Conservation (phyloP, 2,329 filamentous ascomycete species). For the Paraphaeosphaeria minitans region DNA sequence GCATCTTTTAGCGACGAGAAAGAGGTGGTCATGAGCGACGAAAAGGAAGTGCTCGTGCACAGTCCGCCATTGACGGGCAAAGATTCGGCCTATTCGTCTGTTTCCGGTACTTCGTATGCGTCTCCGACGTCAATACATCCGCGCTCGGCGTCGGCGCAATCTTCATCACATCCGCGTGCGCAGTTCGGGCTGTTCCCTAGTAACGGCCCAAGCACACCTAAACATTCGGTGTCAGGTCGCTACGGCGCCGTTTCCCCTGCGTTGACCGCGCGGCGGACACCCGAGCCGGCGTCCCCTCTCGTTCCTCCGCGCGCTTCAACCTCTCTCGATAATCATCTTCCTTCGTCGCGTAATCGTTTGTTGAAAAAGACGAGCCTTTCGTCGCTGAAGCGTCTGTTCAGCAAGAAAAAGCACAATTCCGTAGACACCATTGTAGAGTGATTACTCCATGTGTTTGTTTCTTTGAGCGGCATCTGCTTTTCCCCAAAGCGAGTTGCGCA, state of each 20-base stretch:
- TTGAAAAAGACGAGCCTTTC: constrained; percentile 43
- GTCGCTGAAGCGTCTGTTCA: constrained; percentile 44
- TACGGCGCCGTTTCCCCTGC: constrained; percentile 34
- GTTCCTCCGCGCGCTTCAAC: constrained; percentile 34
- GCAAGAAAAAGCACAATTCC: constrained; percentile 39
- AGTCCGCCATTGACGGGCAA: constrained; percentile 44
- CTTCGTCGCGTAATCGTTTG: constrained; percentile 26
- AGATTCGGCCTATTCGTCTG: constrained; percentile 48
- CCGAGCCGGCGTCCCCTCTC: constrained; percentile 22
- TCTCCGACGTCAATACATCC: constrained; percentile 33
- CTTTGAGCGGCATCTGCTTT: constrained; percentile 27
- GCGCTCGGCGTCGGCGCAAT: constrained; percentile 37
- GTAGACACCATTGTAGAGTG: constrained; percentile 44
- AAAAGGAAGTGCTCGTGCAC: constrained; percentile 14
- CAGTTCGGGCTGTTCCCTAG: constrained; percentile 45
- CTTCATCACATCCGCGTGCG: constrained; percentile 33
- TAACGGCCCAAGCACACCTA: constrained; percentile 38
- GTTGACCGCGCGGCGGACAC: constrained; percentile 20
- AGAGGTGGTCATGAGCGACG: constrained; percentile 14
- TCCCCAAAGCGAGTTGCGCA: constrained; percentile 31
- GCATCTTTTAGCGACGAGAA: constrained; percentile 19
- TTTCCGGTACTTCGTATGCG: constrained; percentile 41
- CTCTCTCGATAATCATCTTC: constrained; percentile 32
- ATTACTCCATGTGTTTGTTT: constrained; percentile 19
- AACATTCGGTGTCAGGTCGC: constrained; percentile 37